Base-by-base conservation (phyloP, 225 moss, liverwort and hornwort species). In the Lunularia cruciata region DNA sequence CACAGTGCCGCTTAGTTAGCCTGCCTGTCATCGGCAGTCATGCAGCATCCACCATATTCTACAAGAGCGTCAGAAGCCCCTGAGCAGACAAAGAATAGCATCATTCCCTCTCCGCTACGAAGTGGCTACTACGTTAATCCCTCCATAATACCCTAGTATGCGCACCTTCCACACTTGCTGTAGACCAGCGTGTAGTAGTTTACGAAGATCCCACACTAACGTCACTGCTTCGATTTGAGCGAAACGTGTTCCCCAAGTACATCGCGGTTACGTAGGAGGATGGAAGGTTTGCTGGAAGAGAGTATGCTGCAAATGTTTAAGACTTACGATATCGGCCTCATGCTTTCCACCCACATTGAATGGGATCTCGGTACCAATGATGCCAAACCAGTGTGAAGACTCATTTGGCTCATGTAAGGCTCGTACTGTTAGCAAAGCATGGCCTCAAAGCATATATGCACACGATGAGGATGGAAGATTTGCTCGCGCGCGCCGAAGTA, bases 1-100 rank as follows among this genome's bases (percentile, higher is more conserved):
- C 92, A 34, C 88, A 84, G 37, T 87, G 90, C 77, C 92, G 92
- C 86, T 89, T 96, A 0, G 96, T 92, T 31, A 90, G 87, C 80
- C 96, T 96, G 84, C 63, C 8, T 36, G 20, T 15, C n/a, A 56
- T 14, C 8, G 11, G 33, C 9, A 40, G 52, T 66, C 71, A 77
- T 74, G 68, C 48, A 57, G 63, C 79, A 83, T 70, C 46, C 70
- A 83, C 26, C 72, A 68, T 73, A 74, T 61, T 60, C n/a, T n/a
- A 77, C 55, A 71, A 74, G 40, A 52, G 40, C 72, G 75, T 83
- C 78, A 78, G 72, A 77, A 35, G 70, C 67, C 81, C 77, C 66
- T 77, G 77, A 52, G 57, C 46, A 54, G 57, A 73, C 65, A 49
- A 2, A 39, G 15, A 48, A 61, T 25, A 38, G 18, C 23, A 61